Conservation (phyloP, 192 early-diverging fungal species). For the Linderina pennispora region DNA sequence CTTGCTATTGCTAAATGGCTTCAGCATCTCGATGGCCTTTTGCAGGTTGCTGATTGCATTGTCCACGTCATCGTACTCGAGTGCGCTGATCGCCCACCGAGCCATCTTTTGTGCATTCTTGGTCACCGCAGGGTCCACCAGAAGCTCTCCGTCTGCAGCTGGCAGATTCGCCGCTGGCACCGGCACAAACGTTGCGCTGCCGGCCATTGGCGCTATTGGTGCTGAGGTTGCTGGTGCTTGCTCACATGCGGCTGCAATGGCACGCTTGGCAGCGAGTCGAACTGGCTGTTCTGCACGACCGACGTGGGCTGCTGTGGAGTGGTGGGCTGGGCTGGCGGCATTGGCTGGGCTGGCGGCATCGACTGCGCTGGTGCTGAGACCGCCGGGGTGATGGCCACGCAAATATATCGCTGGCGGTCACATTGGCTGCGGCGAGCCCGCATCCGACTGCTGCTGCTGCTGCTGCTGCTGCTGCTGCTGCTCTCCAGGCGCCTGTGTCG, state of each 20-base stretch:
- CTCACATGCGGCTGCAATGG: neutral
- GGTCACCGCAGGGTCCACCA: slow-evolving; percentile 51
- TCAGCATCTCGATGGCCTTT: slow-evolving; percentile 52
- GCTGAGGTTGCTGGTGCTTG: slow-evolving; percentile 16
- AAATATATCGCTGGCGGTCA: slow-evolving; percentile 5
- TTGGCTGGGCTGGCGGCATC: neutral
- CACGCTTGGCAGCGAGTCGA: slow-evolving; percentile 17
- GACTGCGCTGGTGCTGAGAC: slow-evolving; percentile 1
- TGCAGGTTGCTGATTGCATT: slow-evolving; percentile 76
- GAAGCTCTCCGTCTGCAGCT: slow-evolving; percentile 2
- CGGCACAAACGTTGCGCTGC: slow-evolving; percentile 36
- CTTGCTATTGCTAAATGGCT: slow-evolving; percentile 15
- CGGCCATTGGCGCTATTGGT: no score
- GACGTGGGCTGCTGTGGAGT: neutral
- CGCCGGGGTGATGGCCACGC: slow-evolving; percentile 22
- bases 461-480: neutral
- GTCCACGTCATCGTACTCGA: slow-evolving; percentile 90
- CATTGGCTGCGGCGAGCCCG: no score
- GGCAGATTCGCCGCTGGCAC: slow-evolving; percentile 30
- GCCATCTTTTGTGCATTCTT: slow-evolving; percentile 78
- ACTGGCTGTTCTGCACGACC: neutral
- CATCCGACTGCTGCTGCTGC: no score
- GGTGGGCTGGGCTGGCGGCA: neutral
- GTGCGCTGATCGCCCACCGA: slow-evolving; percentile 87
- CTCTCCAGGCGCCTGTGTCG: slow-evolving; percentile 48